phyloP scores from a whole-genome alignment of 805 yeast genomes.

The Metschnikowia lachancei region DNA sequence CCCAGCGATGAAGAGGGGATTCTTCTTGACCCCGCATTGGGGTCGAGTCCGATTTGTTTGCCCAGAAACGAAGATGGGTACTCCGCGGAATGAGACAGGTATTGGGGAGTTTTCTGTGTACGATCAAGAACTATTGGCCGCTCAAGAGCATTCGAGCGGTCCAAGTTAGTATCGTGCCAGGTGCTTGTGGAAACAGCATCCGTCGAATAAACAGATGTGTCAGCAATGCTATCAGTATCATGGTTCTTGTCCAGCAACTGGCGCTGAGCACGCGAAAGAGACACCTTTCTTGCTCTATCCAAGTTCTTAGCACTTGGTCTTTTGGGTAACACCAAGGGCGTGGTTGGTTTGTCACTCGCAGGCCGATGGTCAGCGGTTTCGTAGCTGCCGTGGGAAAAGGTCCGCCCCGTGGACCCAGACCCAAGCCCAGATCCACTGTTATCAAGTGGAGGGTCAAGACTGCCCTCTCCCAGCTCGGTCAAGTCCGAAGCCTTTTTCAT shows the following conservation, averaged over 20 bases:
- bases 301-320: constrained; percentile 17
- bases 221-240: too few relatives aligned
- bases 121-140: too few relatives aligned
- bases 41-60: too few relatives aligned
- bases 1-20: not conserved
- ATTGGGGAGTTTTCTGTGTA: too few relatives aligned
- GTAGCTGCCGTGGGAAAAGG: constrained; percentile 10
- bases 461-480: constrained; percentile 1
- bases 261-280: constrained; percentile 9
- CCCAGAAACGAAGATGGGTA: too few relatives aligned
- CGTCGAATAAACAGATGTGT: not conserved
- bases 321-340: constrained; percentile 15
- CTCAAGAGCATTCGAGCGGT: not conserved
- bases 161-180: not conserved
- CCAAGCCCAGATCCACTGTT: not conserved
- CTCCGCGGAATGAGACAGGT: too few relatives aligned
- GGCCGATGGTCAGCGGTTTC: constrained; percentile 17
- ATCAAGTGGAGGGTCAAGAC: not conserved
- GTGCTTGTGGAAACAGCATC: constrained; percentile 3
- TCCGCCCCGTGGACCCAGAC: not conserved
- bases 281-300: constrained; percentile 17
- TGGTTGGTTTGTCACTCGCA: not conserved
- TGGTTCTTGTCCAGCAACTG: too few relatives aligned
- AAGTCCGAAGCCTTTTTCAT: constrained; percentile 33
- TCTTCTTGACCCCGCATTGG: not conserved